These are phyloP conservation scores for Pulveroboletus ravenelii DNA, from an alignment of 768 basidiomycete species.

Conservation along the genomic window DNA sequence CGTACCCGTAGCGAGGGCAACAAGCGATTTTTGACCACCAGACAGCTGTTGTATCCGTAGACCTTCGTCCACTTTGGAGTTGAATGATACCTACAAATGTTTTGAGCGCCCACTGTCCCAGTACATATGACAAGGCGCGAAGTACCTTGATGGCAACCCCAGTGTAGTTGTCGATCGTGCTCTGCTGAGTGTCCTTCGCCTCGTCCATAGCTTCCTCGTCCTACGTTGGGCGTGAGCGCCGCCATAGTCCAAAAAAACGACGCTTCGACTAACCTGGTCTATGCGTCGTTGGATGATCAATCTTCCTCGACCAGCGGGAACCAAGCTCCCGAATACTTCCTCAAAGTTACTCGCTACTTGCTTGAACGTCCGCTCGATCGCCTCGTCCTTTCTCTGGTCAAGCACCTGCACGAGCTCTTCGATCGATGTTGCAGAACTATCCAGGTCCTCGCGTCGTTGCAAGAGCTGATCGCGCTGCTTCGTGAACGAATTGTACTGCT, in stretches of 20 bases:
- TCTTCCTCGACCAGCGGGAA: constrained; percentile 87
- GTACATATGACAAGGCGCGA: background rate
- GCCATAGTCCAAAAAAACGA: background rate
- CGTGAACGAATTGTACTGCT: constrained; percentile 97
- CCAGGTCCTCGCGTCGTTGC: constrained; percentile 84
- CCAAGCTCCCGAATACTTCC: constrained; percentile 94
- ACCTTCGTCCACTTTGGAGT: constrained; percentile 96
- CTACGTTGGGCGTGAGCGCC: constrained; percentile 29
- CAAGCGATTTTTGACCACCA: constrained; percentile 95
- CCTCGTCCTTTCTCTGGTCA: constrained; percentile 97
- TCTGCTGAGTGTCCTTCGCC: constrained; percentile 66
- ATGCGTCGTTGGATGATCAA: constrained; percentile 90
- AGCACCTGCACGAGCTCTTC: constrained; percentile 89
- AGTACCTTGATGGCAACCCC: constrained; percentile 90
- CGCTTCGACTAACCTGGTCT: constrained; percentile 54
- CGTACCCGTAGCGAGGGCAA: constrained; percentile 89
- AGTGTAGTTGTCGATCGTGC: constrained; percentile 87
- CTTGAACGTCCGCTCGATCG: constrained; percentile 97
- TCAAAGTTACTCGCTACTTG: constrained; percentile 97
- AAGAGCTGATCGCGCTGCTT: constrained; percentile 93
- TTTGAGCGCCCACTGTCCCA: constrained; percentile 1
- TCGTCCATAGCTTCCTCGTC: constrained; percentile 70
- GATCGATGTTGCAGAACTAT: constrained; percentile 84
- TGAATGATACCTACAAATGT: constrained; percentile 84
- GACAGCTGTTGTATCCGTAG: constrained; percentile 94